Base-by-base conservation (phyloP, 306 rosid genomes). In the Vigna reflexopilosa region DNA sequence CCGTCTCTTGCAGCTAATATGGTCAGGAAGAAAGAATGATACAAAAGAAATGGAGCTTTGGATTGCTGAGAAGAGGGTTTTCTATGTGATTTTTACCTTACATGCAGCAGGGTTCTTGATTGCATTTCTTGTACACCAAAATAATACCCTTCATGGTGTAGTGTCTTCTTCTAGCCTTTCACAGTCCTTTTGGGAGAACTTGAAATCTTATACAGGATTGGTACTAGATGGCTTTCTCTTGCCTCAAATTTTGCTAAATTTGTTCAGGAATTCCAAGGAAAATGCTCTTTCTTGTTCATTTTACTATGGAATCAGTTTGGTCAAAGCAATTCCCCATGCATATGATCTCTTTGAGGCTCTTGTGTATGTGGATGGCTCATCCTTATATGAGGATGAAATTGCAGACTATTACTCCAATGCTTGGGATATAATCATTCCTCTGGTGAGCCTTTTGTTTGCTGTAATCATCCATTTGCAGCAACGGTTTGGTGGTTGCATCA, bases 261-360 rank as follows among this genome's bases (percentile, higher is more conserved):
- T 81, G 78, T 82, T 75, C 28, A 38, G 15, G 58, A 86, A 70
- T n/a, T 63, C 80, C 45, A 82, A 51, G 38, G 85, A 75, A 15
- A 80, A 64, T 1, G 77, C 72, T 36, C 81, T 90, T 20, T 75
- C 89, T 47, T 16, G 19, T 40, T 50, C 59, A 13, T 90, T 84
- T 50, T 87, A 84, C 75, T 17, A 75, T 14, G 91, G 91, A 74
- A 89, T 80, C 6, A 87, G 86, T 52, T 42, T 82, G 22, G 83
- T 84, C 10, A 81, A 82, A 20, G 42, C 75, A 15, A 13, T 87
- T 24, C 88, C 93, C 7, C 90, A 82, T 63, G 90, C 82, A 19
- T 87, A 83, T 66, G 90, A 84, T 81, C 86, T 89, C 38, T 84
- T 83, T 77, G 75, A 81, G 67, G 75, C 77, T 78, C 81, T 78